Evolutionary conservation across 2,329 filamentous ascomycete genomes (phyloP).

Genomic region (Cladophialophora immunda): DNA sequence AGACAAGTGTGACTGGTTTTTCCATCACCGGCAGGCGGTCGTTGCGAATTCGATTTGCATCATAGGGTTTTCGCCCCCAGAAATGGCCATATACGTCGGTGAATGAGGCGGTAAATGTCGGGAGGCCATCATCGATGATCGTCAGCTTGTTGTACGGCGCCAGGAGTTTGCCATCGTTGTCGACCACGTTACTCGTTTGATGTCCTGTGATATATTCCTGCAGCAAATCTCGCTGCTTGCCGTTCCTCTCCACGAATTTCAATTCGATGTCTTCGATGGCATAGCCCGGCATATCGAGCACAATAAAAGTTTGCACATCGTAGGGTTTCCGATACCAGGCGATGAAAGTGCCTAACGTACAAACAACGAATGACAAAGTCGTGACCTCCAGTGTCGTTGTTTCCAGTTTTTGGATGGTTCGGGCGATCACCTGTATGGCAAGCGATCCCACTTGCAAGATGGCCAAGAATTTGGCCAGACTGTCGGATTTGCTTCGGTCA

Average conservation of each 20-base stretch:
- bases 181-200: conserved; percentile 16
- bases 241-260: conserved; percentile 7
- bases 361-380: conserved; percentile 41
- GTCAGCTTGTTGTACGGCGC: conserved; percentile 26
- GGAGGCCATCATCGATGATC: conserved; percentile 23
- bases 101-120: conserved; percentile 20
- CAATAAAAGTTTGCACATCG: conserved; percentile 34
- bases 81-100: conserved; percentile 15
- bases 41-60: conserved; percentile 28
- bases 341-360: conserved; percentile 36
- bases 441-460: conserved; percentile 42
- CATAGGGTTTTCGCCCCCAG: conserved; percentile 17
- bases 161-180: conserved; percentile 11
- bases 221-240: conserved; percentile 22
- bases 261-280: conserved; percentile 27
- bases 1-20: conserved; percentile 28
- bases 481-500: conserved; percentile 32
- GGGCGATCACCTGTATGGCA: conserved; percentile 38
- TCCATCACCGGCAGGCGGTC: conserved; percentile 16
- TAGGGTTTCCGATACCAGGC: conserved; percentile 39
- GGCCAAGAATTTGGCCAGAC: conserved; percentile 41
- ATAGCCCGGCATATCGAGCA: conserved; percentile 10
- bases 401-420: conserved; percentile 40
- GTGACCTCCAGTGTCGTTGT: conserved; percentile 42
- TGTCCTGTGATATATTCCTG: conserved; percentile 26